phyloP scores from a whole-genome alignment of 345 rosid genomes.

The Euphorbia lathyris region DNA sequence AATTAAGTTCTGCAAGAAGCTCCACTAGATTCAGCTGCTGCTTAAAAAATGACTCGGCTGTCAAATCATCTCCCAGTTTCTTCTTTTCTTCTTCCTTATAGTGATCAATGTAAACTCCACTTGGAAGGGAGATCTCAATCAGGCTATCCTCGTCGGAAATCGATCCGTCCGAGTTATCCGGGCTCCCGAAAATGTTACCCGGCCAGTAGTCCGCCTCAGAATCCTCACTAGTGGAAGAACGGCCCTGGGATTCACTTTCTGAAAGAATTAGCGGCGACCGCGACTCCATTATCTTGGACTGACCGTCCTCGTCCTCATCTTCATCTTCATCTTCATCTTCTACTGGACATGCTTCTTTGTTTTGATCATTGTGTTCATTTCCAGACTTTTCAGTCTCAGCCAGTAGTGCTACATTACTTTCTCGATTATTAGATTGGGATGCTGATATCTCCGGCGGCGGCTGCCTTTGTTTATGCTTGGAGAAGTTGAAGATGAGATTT shows the following conservation, averaged over 20 bases:
- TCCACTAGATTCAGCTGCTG: slow-evolving; percentile 37
- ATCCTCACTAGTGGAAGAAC: slow-evolving; percentile 41
- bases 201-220: slow-evolving; percentile 40
- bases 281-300: not conserved
- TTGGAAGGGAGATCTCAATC: slow-evolving; percentile 69
- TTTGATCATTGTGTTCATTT: not conserved
- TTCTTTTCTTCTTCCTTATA: slow-evolving; percentile 23
- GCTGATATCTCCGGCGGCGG: slow-evolving; percentile 9
- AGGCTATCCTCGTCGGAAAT: slow-evolving; percentile 72
- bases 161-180: slow-evolving; percentile 48
- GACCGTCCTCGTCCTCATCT: not conserved
- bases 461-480: slow-evolving; percentile 17
- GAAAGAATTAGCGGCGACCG: slow-evolving; percentile 19
- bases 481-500: slow-evolving; percentile 24
- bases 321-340: too few relatives aligned
- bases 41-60: slow-evolving; percentile 25
- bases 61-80: slow-evolving; percentile 37
- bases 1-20: slow-evolving; percentile 49
- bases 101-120: slow-evolving; percentile 51
- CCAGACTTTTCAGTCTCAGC: not conserved
- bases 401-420: not conserved
- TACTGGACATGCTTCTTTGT: too few relatives aligned
- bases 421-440: slow-evolving; percentile 2
- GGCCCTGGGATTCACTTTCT: slow-evolving; percentile 30
- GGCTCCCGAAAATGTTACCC: slow-evolving; percentile 29